phyloP scores from a whole-genome alignment of 108 stramenopile genomes.

The Conticribra weissflogii region DNA sequence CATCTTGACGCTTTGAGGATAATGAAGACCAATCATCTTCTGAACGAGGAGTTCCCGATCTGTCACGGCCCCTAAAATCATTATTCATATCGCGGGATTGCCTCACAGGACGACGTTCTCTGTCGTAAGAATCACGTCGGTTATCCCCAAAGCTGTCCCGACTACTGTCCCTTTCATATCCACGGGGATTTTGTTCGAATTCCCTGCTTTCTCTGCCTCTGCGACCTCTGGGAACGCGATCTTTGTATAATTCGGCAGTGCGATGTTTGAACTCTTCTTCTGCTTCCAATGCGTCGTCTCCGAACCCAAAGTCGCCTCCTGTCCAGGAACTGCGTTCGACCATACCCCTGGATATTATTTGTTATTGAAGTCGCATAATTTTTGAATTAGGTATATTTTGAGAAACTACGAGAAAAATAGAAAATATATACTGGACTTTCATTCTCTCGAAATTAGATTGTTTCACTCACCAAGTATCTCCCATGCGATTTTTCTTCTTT shows the following conservation, averaged over 20 bases:
- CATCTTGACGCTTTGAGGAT: conserved; percentile 11
- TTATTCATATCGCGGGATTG: conserved; percentile 37
- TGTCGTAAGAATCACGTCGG: conserved; percentile 8
- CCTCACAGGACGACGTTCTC: conserved; percentile 16
- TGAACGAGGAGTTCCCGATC: conserved; percentile 51
- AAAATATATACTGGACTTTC: no score
- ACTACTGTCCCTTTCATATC: not conserved
- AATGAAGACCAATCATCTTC: conserved; percentile 35
- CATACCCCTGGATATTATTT: conserved; percentile 31
- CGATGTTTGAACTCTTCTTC: conserved; percentile 25
- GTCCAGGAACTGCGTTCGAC: conserved; percentile 45
- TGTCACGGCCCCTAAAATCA: conserved; percentile 37
- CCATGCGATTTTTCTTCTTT: conserved; percentile 15
- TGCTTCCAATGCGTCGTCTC: conserved; percentile 30
- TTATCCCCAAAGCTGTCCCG: conserved; percentile 15
- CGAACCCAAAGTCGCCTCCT: conserved; percentile 47
- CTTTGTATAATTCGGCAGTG: conserved; percentile 37
- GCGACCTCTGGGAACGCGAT: conserved; percentile 27
- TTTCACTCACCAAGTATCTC: conserved; percentile 41
- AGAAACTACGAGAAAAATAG: no score
- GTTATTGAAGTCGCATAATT: no score
- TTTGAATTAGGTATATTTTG: no score
- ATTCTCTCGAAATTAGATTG: no score
- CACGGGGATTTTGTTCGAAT: no score
- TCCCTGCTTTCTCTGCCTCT: conserved; percentile 17